Percentiles rank a stretch among this genome's conserved stretches.
Evolutionary conservation across 108 stramenopile genomes (phyloP).

Genomic region (Pinguiococcus pyrenoidosus): DNA sequence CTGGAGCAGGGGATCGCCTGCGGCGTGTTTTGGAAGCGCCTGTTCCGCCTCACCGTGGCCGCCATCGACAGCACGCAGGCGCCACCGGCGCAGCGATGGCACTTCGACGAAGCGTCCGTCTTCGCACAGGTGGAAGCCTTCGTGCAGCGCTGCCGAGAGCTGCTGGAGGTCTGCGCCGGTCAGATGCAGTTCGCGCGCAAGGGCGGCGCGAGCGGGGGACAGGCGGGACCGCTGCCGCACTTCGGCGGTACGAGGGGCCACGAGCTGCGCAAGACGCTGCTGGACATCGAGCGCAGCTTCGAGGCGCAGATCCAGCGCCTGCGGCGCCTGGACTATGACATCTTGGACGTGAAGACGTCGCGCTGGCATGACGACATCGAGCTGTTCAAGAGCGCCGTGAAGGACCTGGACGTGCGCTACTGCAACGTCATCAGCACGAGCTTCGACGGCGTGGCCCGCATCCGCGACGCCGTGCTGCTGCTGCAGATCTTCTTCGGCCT

Average conservation of each 20-base stretch:
- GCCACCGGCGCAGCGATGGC: slow-evolving; percentile 17
- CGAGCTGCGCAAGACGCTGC: slow-evolving; percentile 26
- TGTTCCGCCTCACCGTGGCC: slow-evolving; percentile 31
- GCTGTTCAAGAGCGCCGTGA: slow-evolving; percentile 45
- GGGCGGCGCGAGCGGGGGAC: slow-evolving; percentile 3
- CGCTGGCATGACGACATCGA: slow-evolving; percentile 54
- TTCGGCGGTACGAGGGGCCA: slow-evolving; percentile 46
- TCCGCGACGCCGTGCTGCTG: slow-evolving; percentile 37
- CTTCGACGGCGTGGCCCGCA: slow-evolving; percentile 39
- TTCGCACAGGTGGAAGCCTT: slow-evolving; percentile 56
- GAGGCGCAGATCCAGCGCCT: slow-evolving; percentile 39
- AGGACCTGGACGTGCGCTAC: slow-evolving; percentile 48
- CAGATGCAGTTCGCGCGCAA: slow-evolving; percentile 46
- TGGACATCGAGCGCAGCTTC: slow-evolving; percentile 40
- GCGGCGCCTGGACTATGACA: slow-evolving; percentile 35
- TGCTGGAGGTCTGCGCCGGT: slow-evolving; percentile 48
- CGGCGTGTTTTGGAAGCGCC: slow-evolving; percentile 41
- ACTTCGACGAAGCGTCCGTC: slow-evolving; percentile 43
- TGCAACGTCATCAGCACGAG: slow-evolving; percentile 42
- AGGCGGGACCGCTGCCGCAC: slow-evolving; percentile 18
- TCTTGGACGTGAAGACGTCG: slow-evolving; percentile 42
- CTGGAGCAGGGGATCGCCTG: slow-evolving; percentile 37
- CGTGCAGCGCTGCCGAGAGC: slow-evolving; percentile 51
- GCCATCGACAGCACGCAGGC: slow-evolving; percentile 19
- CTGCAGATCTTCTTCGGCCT: slow-evolving; percentile 45